These are phyloP conservation scores for Zoysia matrella DNA, from an alignment of 202 grass and related monocot species.

Conservation along the genomic window DNA sequence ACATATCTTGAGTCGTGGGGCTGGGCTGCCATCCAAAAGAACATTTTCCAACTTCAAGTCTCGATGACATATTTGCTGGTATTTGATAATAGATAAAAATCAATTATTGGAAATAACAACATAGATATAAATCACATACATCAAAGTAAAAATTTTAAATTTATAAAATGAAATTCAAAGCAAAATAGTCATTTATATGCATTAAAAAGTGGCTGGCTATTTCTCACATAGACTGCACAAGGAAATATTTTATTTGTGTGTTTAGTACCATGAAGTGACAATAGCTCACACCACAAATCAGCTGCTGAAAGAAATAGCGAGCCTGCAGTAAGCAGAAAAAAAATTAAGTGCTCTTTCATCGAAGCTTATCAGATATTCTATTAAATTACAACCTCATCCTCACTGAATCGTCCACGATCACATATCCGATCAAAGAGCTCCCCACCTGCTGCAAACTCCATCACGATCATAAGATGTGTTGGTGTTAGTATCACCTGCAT, in stretches of 20 bases:
- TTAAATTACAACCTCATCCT: conserved; percentile 80
- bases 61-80: conserved; percentile 96
- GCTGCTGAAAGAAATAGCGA: conserved; percentile 97
- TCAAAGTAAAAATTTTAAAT: conserved; percentile 10
- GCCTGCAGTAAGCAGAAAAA: conserved; percentile 61
- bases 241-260: neutral
- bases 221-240: conserved; percentile 14
- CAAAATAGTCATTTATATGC: conserved; percentile 5
- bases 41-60: conserved; percentile 98
- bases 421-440: conserved; percentile 97
- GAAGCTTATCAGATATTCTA: conserved; percentile 22
- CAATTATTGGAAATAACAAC: conserved; percentile 29
- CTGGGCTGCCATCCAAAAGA: conserved; percentile 86
- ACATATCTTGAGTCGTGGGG: conserved; percentile 94
- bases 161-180: neutral
- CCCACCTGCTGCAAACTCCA: conserved; percentile 96
- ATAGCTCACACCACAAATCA: conserved; percentile 96
- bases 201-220: neutral
- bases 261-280: conserved; percentile 79
- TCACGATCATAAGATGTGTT: conserved; percentile 92
- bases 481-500: conserved; percentile 85
- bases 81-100: conserved; percentile 31
- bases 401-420: conserved; percentile 81
- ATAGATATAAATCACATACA: neutral
- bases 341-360: conserved; percentile 32